A percentile compares a stretch with the other conserved stretches of the same genome.
These are phyloP conservation scores for Astraeus odoratus DNA, from an alignment of 768 basidiomycete species.

Conservation along the genomic window DNA sequence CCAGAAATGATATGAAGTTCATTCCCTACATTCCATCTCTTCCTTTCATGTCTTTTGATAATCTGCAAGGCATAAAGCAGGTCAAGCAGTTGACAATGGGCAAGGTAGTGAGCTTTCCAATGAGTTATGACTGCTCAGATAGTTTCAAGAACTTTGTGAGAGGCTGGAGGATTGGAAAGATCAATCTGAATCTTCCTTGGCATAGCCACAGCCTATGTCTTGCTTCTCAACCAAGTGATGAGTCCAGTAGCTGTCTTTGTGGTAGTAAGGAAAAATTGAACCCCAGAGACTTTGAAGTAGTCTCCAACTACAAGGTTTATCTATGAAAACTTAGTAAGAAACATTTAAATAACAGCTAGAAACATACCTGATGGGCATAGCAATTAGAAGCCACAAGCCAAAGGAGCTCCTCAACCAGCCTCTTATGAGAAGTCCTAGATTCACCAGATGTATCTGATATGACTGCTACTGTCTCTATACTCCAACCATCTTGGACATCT, in stretches of 20 bases:
- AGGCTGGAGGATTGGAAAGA: background rate
- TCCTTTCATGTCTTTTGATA: background rate
- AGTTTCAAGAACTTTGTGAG: background rate
- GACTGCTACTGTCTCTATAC: conserved; percentile 18
- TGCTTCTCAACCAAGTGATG: conserved; percentile 33
- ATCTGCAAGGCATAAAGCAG: background rate
- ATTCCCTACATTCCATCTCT: background rate
- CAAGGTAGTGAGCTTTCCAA: background rate
- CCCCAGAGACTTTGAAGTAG: conserved; percentile 26
- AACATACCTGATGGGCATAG: conserved; percentile 32
- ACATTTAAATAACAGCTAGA: background rate
- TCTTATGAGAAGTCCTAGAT: conserved; percentile 18
- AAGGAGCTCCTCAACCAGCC: conserved; percentile 15
- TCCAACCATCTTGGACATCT: conserved; percentile 18
- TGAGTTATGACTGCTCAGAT: background rate
- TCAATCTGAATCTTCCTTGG: conserved; percentile 18
- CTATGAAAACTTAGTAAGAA: conserved; percentile 15
- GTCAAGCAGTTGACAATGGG: background rate
- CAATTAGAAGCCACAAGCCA: conserved; percentile 28
- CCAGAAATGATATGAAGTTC: conserved; percentile 16
- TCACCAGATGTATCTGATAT: conserved; percentile 32
- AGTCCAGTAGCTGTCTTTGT: conserved; percentile 22
- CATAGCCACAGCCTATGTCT: conserved; percentile 26
- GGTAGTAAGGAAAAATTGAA: conserved; percentile 4
- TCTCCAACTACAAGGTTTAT: conserved; percentile 35